These are phyloP conservation scores for Trichomonas gallinae DNA, from an alignment of 208 protist genomes.

Conservation along the genomic window DNA sequence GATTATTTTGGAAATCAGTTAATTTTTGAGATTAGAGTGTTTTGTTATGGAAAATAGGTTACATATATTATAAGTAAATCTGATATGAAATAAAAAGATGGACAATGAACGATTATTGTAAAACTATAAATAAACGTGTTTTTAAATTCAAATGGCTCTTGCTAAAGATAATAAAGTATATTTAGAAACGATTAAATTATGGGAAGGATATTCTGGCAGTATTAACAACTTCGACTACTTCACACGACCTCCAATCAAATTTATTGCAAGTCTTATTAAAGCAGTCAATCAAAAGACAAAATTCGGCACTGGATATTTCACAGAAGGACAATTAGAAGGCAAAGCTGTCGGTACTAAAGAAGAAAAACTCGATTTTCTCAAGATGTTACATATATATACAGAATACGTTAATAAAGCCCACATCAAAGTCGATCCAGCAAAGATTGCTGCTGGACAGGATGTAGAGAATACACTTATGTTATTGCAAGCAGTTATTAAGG, in stretches of 20 bases:
- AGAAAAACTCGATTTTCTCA: conserved; percentile 10
- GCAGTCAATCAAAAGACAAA: not conserved
- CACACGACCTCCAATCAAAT: not conserved
- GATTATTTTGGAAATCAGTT: too few relatives aligned
- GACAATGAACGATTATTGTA: not conserved
- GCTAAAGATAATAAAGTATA: not conserved
- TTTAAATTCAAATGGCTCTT: not conserved
- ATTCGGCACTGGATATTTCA: not conserved
- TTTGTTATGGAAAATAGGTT: too few relatives aligned
- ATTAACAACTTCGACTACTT: not conserved
- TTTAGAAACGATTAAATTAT: not conserved
- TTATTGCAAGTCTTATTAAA: not conserved
- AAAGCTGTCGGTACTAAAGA: not conserved
- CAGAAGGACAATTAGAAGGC: not conserved
- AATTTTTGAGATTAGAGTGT: too few relatives aligned
- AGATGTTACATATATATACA: not conserved
- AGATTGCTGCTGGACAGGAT: not conserved
- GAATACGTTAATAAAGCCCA: not conserved
- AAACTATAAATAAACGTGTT: not conserved
- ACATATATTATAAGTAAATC: too few relatives aligned
- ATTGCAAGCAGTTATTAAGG: not conserved
- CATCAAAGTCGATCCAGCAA: not conserved
- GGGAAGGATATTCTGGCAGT: not conserved
- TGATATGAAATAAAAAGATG: not conserved
- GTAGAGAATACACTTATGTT: not conserved